Evolutionary conservation across 495 filamentous ascomycete species (phyloP).

Genomic region (Penicillium soppii): DNA sequence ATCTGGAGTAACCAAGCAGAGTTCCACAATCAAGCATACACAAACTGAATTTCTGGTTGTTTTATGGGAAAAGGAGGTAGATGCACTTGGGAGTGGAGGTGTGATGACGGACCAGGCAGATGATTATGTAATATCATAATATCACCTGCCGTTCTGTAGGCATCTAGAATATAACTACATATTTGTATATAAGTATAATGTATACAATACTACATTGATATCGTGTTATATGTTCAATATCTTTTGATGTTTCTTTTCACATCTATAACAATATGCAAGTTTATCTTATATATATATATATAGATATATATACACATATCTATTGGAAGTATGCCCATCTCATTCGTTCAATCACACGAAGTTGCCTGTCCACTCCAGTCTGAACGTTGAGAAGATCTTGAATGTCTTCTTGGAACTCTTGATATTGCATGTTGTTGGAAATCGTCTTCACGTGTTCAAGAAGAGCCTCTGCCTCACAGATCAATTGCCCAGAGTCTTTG

Average conservation of each 20-base stretch:
- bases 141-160: too few species aligned
- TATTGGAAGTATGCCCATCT: slow-evolving; percentile 85
- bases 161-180: too few species aligned
- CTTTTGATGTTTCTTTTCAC: too few species aligned
- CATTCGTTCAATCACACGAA: slow-evolving; percentile 75
- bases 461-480: slow-evolving; percentile 84
- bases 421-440: slow-evolving; percentile 67
- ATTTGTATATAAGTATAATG: too few species aligned
- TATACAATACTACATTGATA: neutral
- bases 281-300: too few species aligned
- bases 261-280: too few species aligned
- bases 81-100: slow-evolving; percentile 21
- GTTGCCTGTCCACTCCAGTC: slow-evolving; percentile 67
- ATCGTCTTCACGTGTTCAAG: slow-evolving; percentile 61
- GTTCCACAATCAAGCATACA: slow-evolving; percentile 3
- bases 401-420: slow-evolving; percentile 83
- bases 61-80: slow-evolving; percentile 8
- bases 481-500: slow-evolving; percentile 84
- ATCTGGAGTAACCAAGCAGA: neutral
- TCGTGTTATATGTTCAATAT: too few species aligned
- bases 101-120: slow-evolving; percentile 25
- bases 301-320: too few species aligned
- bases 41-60: neutral
- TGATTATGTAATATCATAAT: too few species aligned
- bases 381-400: slow-evolving; percentile 78